Evolutionary conservation across 371 early-diverging fungal genomes (phyloP).

Genomic region (Mucor racemosus): DNA sequence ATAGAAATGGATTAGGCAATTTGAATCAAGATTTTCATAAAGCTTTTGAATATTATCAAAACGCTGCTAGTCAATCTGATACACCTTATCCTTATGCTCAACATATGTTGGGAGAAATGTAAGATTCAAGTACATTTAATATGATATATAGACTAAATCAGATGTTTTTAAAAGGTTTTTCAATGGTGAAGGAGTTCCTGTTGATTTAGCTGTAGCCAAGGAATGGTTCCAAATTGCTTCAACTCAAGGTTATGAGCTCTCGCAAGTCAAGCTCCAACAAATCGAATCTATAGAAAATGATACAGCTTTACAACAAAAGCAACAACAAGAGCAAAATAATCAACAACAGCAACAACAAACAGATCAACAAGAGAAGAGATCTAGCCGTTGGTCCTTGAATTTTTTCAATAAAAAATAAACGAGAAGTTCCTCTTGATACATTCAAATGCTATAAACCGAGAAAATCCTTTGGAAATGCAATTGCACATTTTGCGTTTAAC

Average conservation of each 20-base stretch:
- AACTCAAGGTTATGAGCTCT: conserved; percentile 51
- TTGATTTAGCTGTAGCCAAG: conserved; percentile 48
- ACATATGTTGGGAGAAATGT: conserved; percentile 58
- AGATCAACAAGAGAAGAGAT: conserved; percentile 32
- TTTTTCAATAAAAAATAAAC: conserved; percentile 29
- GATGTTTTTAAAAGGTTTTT: conserved; percentile 34
- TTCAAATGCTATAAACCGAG: no score
- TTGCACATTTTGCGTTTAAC: no score
- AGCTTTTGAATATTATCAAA: conserved; percentile 51
- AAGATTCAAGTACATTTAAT: conserved; percentile 16
- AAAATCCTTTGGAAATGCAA: no score
- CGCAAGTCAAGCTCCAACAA: conserved; percentile 38
- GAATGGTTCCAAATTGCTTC: conserved; percentile 55
- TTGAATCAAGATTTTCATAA: conserved; percentile 37
- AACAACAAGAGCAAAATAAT: conserved; percentile 10
- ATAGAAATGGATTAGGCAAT: conserved; percentile 45
- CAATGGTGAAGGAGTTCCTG: conserved; percentile 53
- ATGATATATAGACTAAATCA: not conserved
- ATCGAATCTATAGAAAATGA: conserved; percentile 22
- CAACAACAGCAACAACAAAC: conserved; percentile 5
- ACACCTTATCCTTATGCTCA: conserved; percentile 49
- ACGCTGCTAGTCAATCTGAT: conserved; percentile 48
- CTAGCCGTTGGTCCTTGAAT: conserved; percentile 46
- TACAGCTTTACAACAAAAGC: conserved; percentile 10
- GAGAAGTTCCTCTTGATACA: no score